Conservation (phyloP, 305 asterid species). For the Rubia balearica region DNA sequence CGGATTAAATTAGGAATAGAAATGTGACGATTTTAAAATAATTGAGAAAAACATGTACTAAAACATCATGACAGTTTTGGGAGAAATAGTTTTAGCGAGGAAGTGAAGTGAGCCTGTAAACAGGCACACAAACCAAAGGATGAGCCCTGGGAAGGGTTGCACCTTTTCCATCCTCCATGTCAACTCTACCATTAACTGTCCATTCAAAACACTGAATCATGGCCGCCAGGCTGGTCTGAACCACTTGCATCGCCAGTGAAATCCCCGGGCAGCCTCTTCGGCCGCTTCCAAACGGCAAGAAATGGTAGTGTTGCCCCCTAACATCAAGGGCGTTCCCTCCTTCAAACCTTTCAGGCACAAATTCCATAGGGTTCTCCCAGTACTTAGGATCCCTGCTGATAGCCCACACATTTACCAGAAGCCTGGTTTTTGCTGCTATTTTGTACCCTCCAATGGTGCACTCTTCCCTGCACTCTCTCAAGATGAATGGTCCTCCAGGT, state of each 20-base stretch:
- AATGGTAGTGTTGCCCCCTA: conserved; percentile 38
- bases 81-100: not conserved
- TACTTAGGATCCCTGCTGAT: conserved; percentile 30
- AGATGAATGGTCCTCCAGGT: conserved; percentile 29
- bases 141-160: conserved; percentile 36
- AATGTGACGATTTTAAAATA: no score
- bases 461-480: conserved; percentile 28
- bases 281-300: conserved; percentile 44
- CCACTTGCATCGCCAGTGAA: conserved; percentile 33
- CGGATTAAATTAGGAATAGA: no score
- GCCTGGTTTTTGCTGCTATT: conserved; percentile 27
- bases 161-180: conserved; percentile 38
- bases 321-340: conserved; percentile 22
- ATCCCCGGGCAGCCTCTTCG: conserved; percentile 43
- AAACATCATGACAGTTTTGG: no score
- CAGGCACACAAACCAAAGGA: conserved; percentile 36
- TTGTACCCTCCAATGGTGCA: conserved; percentile 27
- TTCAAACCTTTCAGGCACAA: conserved; percentile 33
- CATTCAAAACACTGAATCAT: conserved; percentile 44
- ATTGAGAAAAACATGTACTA: no score
- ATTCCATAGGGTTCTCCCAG: conserved; percentile 36
- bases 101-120: conserved; percentile 22
- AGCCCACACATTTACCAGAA: conserved; percentile 36
- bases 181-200: conserved; percentile 24
- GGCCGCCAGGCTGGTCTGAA: conserved; percentile 33